Evolutionary conservation across 257 asterid genomes (phyloP).

Genomic region (Nicotiana tabacum): DNA sequence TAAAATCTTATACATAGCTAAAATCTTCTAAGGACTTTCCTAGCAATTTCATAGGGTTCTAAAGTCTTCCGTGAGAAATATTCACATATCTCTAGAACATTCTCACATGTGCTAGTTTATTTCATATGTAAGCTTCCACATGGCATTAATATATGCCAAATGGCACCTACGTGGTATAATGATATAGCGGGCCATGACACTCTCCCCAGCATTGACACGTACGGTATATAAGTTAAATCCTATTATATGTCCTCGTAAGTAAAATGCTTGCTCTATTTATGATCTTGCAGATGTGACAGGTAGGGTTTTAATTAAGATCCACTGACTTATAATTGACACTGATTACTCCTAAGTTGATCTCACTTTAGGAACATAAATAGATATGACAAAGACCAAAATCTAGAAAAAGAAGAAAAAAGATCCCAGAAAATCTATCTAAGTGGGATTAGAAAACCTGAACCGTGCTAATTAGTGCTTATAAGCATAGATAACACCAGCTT

Average conservation of each 20-base stretch:
- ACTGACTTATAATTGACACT: constrained; percentile 9
- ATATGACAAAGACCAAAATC: constrained; percentile 35
- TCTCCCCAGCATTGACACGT: too few relatives aligned
- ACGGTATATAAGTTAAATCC: too few relatives aligned
- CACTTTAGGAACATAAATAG: constrained; percentile 16
- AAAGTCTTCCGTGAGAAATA: too few relatives aligned
- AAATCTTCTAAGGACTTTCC: too few relatives aligned
- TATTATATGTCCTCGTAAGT: background rate
- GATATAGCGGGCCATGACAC: rapidly evolving
- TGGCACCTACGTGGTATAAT: too few relatives aligned
- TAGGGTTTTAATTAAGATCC: constrained; percentile 17
- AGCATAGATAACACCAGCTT: background rate
- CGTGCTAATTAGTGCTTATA: background rate
- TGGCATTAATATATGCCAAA: too few relatives aligned
- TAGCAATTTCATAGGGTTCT: too few relatives aligned
- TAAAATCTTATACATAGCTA: too few relatives aligned
- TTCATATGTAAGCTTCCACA: too few relatives aligned
- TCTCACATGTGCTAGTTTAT: too few relatives aligned
- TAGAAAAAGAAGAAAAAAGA: constrained; percentile 25
- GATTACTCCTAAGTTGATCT: constrained; percentile 35
- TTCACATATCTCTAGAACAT: too few relatives aligned
- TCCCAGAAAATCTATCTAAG: constrained; percentile 37
- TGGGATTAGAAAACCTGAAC: constrained; percentile 15
- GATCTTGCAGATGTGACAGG: background rate
- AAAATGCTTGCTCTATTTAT: background rate